phyloP scores from a whole-genome alignment of 2,329 filamentous ascomycete genomes.

The Thermothelomyces thermophilus region DNA sequence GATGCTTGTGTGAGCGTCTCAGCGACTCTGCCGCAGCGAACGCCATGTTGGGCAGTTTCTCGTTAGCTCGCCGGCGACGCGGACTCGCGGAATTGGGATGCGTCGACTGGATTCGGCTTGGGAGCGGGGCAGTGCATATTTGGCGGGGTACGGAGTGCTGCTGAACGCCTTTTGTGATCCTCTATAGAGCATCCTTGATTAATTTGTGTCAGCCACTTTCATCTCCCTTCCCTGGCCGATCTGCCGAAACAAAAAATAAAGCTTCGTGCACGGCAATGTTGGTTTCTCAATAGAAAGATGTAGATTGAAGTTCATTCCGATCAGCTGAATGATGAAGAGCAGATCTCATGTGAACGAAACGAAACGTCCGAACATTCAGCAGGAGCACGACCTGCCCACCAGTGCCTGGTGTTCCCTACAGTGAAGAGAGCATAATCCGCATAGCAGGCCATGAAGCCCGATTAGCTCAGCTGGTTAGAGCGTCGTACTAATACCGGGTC shows the following conservation, averaged over 20 bases:
- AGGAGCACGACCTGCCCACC: background rate
- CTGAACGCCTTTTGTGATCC: background rate
- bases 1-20: background rate
- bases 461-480: constrained; percentile 28
- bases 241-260: too few relatives aligned
- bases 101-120: constrained; percentile 4
- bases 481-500: constrained; percentile 25
- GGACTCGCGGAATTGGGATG: constrained; percentile 9
- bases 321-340: too few relatives aligned
- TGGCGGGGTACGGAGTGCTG: background rate
- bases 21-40: background rate
- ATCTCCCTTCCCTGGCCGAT: too few relatives aligned
- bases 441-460: constrained; percentile 14
- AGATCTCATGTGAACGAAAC: too few relatives aligned
- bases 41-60: constrained; percentile 12
- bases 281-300: too few relatives aligned
- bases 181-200: too few relatives aligned
- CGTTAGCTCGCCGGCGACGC: constrained; percentile 16
- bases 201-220: too few relatives aligned
- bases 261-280: too few relatives aligned
- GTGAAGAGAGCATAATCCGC: background rate
- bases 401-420: too few relatives aligned
- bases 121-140: constrained; percentile 13
- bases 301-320: too few relatives aligned
- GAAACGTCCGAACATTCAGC: too few relatives aligned